phyloP scores from a whole-genome alignment of 192 early-diverging fungal genomes.

The Neocallimastix lanati region DNA sequence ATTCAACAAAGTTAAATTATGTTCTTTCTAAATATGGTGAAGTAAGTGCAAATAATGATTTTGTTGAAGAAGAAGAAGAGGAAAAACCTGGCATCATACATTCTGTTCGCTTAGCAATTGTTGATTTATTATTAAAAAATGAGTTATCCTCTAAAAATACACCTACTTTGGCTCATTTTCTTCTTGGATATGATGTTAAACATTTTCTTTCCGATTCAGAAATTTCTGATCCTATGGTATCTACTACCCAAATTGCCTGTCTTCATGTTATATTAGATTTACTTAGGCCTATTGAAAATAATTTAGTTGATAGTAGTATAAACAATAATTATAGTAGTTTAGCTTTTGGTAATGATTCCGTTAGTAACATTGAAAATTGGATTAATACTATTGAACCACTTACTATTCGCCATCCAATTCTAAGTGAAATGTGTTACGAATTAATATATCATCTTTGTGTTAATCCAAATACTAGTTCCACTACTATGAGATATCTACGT shows the following conservation, averaged over 20 bases:
- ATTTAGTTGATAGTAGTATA: background rate
- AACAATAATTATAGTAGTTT: background rate
- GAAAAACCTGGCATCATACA: constrained; percentile 9
- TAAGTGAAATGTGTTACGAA: constrained; percentile 76
- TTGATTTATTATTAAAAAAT: constrained; percentile 72
- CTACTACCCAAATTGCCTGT: constrained; percentile 16
- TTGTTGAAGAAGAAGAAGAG: background rate
- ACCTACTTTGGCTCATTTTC: constrained; percentile 71
- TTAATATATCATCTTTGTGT: constrained; percentile 68
- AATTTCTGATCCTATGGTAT: constrained; percentile 14
- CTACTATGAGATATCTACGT: constrained; percentile 63
- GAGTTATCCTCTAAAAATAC: constrained; percentile 23
- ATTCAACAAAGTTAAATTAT: background rate
- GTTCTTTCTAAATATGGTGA: background rate
- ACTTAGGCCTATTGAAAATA: background rate
- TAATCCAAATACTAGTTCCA: constrained; percentile 39
- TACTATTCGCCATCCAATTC: constrained; percentile 44
- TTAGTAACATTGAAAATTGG: constrained; percentile 10
- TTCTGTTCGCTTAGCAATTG: constrained; percentile 57
- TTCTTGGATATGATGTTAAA: constrained; percentile 60
- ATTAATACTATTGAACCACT: constrained; percentile 18
- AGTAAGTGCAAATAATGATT: background rate
- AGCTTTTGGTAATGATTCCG: constrained; percentile 4
- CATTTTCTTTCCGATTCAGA: constrained; percentile 16
- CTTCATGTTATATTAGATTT: constrained; percentile 44